Conservation (phyloP, 495 filamentous ascomycete genomes). For the Penicillium desertorum region DNA sequence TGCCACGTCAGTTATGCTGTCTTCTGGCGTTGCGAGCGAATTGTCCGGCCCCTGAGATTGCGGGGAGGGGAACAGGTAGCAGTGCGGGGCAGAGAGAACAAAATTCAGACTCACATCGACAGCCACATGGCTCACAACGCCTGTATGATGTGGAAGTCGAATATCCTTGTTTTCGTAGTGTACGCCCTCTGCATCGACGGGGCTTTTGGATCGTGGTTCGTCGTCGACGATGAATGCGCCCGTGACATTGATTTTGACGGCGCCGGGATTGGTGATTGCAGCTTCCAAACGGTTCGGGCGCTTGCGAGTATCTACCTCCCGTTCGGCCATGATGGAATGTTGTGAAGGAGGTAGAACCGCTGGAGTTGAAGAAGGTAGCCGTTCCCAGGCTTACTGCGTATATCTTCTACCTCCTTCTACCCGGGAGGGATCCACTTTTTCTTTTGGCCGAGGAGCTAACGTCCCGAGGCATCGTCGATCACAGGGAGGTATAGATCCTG, state of each 20-base stretch:
- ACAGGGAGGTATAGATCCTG: no score
- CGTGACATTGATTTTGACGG: constrained; percentile 89
- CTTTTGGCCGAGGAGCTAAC: constrained; percentile 22
- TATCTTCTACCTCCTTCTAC: constrained; percentile 53
- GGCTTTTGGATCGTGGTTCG: constrained; percentile 55
- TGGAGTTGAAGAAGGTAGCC: constrained; percentile 19
- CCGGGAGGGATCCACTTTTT: constrained; percentile 12
- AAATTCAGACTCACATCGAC: constrained; percentile 70
- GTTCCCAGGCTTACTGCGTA: constrained; percentile 53
- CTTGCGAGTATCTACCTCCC: constrained; percentile 21
- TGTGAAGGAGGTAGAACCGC: constrained; percentile 1
- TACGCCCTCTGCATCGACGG: constrained; percentile 55
- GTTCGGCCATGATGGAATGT: constrained; percentile 24
- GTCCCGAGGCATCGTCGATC: constrained; percentile 19
- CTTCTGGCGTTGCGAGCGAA: constrained; percentile 7
- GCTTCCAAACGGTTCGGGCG: constrained; percentile 52
- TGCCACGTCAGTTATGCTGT: constrained; percentile 24
- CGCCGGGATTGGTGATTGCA: constrained; percentile 77
- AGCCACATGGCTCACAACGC: constrained; percentile 91
- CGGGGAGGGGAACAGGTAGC: constrained; percentile 36
- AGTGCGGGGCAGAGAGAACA: constrained; percentile 35
- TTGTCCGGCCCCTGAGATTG: constrained; percentile 22
- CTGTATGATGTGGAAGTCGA: constrained; percentile 89
- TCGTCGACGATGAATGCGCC: constrained; percentile 95
- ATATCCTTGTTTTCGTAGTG: constrained; percentile 87